Evolutionary conservation across 1,139 yeast genomes (phyloP).

Genomic region (Meyerozyma athensensis): DNA sequence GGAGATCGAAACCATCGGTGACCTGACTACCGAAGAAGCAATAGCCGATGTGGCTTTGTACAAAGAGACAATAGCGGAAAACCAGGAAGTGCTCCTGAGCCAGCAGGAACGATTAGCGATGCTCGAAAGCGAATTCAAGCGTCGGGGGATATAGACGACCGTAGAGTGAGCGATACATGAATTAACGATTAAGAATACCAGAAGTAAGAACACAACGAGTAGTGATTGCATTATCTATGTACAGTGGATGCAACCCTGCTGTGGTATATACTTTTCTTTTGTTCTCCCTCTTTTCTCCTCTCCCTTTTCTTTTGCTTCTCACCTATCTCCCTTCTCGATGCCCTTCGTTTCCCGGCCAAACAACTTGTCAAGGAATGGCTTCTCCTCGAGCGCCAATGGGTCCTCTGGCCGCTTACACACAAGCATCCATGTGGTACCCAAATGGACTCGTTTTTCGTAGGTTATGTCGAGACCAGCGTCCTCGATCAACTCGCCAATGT

Average conservation of each 20-base stretch:
- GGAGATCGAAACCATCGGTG: slow-evolving; percentile 20
- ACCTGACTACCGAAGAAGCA: slow-evolving; percentile 9
- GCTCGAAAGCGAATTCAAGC: slow-evolving; percentile 22
- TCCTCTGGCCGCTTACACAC: slow-evolving; percentile 73
- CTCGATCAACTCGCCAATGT: slow-evolving; percentile 80
- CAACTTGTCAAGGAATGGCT: slow-evolving; percentile 40
- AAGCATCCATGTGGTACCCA: slow-evolving; percentile 92
- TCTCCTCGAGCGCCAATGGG: slow-evolving; percentile 38
- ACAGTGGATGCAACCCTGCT: slow-evolving; percentile 4
- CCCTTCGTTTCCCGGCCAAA: slow-evolving; percentile 34
- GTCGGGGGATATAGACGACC: slow-evolving; percentile 23
- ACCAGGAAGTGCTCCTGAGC: slow-evolving; percentile 24
- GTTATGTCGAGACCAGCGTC: slow-evolving; percentile 82
- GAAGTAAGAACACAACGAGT: no score
- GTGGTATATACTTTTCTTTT: slow-evolving; percentile 10
- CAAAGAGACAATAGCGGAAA: slow-evolving; percentile 30
- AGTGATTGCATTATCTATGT: no score
- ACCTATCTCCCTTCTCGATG: slow-evolving; percentile 21
- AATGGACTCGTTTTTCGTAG: slow-evolving; percentile 72
- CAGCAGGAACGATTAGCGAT: slow-evolving; percentile 22
- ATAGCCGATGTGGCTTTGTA: slow-evolving; percentile 25
- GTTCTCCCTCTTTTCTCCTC: slow-evolving; percentile 12
- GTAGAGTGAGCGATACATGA: no score
- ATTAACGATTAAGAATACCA: no score
- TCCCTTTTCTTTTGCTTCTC: neutral